Conservation (phyloP, 75 land plant species). For the Selaginella tamariscina region DNA sequence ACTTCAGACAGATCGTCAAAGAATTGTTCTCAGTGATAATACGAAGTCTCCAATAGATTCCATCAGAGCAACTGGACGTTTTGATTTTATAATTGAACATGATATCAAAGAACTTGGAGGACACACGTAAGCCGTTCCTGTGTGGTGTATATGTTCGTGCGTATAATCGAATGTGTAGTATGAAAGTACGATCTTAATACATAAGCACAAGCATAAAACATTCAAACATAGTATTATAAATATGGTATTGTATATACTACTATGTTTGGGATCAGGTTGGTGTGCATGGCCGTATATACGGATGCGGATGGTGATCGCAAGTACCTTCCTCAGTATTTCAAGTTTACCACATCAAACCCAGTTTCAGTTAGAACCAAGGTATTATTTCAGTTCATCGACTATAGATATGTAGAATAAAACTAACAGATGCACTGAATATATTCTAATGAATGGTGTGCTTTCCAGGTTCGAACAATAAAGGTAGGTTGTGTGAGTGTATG, state of each 20-base stretch:
- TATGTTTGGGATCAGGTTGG: conserved; percentile 37
- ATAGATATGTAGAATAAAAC: not conserved
- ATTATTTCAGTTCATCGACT: conserved; percentile 8
- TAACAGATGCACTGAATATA: not conserved
- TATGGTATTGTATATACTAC: not conserved
- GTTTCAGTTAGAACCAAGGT: conserved; percentile 98
- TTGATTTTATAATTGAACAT: conserved; percentile 97
- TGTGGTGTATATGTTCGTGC: too few relatives aligned
- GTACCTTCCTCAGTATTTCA: conserved; percentile 94
- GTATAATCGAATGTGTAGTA: too few relatives aligned
- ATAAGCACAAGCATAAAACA: too few relatives aligned
- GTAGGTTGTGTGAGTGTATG: not conserved
- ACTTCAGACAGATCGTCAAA: conserved; percentile 88
- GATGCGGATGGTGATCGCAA: conserved; percentile 91
- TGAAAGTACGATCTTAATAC: too few relatives aligned
- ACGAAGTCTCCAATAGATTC: conserved; percentile 81
- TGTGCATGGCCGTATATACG: conserved; percentile 84
- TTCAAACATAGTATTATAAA: too few relatives aligned
- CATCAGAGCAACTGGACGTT: conserved; percentile 82
- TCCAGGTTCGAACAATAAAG: conserved; percentile 1
- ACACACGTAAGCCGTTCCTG: conserved; percentile 61
- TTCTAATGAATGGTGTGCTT: not conserved
- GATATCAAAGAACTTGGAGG: conserved; percentile 96
- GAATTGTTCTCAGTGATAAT: conserved; percentile 63
- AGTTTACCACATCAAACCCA: conserved; percentile 89